Conservation (phyloP, 805 yeast species). For the Ogataea trehaloabstinens region DNA sequence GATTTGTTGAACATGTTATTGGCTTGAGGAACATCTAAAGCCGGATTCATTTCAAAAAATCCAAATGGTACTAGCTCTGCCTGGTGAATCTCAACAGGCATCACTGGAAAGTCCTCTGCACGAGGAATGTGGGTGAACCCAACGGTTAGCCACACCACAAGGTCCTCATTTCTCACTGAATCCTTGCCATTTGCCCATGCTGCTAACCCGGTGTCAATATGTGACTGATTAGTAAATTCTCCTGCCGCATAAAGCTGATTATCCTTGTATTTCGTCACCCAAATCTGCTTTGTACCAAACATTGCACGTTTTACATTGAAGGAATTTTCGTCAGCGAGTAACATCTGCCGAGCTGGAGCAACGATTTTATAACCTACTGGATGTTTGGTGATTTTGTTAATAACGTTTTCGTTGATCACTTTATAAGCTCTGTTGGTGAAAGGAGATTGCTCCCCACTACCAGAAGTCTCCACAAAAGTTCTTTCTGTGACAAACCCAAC, state of each 20-base stretch:
- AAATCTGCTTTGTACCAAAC: slow-evolving; percentile 73
- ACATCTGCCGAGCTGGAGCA: slow-evolving; percentile 76
- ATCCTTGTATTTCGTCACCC: slow-evolving; percentile 80
- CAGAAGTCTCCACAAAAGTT: slow-evolving; percentile 65
- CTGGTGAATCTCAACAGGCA: slow-evolving; percentile 79
- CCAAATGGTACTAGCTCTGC: slow-evolving; percentile 68
- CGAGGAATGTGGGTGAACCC: slow-evolving; percentile 82
- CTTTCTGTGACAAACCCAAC: slow-evolving; percentile 68
- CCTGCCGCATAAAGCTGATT: slow-evolving; percentile 77
- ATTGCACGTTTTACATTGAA: slow-evolving; percentile 70
- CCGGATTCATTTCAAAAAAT: slow-evolving; percentile 77
- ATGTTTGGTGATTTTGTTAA: slow-evolving; percentile 64
- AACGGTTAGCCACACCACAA: slow-evolving; percentile 80
- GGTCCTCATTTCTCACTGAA: slow-evolving; percentile 67
- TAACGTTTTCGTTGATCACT: slow-evolving; percentile 68
- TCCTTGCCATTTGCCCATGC: slow-evolving; percentile 70
- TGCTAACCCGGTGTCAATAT: slow-evolving; percentile 65
- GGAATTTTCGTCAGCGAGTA: slow-evolving; percentile 62
- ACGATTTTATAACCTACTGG: slow-evolving; percentile 77
- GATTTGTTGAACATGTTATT: slow-evolving; percentile 68
- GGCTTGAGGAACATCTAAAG: slow-evolving; percentile 74
- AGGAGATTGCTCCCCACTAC: slow-evolving; percentile 70
- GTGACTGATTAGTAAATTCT: slow-evolving; percentile 85
- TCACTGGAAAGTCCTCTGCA: slow-evolving; percentile 85
- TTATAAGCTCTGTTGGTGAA: slow-evolving; percentile 73